phyloP scores from a whole-genome alignment of 83 land plant species.

The Isoetes engelmannii region DNA sequence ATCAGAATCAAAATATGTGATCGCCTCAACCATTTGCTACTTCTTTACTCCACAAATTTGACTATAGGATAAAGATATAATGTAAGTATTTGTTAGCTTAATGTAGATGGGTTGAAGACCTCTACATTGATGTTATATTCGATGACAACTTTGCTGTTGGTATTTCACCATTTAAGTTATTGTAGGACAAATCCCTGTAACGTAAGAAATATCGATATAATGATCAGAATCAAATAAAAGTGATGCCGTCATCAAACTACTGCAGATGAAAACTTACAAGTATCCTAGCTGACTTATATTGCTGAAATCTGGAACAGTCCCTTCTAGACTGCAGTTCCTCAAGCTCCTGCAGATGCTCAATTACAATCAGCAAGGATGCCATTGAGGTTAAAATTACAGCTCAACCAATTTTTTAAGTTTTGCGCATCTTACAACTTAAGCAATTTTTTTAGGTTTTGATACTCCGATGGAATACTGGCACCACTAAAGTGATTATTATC shows the following conservation, averaged over 20 bases:
- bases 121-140: conserved; percentile 62
- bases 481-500: conserved; percentile 56
- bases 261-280: conserved; percentile 38
- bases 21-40: too few species aligned
- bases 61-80: too few species aligned
- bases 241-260: not conserved
- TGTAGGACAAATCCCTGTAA: conserved; percentile 58
- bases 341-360: conserved; percentile 45
- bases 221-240: not conserved
- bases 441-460: conserved; percentile 36
- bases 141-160: conserved; percentile 33
- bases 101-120: too few species aligned
- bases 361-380: not conserved
- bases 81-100: too few species aligned
- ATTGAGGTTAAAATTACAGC: not conserved
- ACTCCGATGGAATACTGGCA: conserved; percentile 39
- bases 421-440: conserved; percentile 47
- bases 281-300: conserved; percentile 40
- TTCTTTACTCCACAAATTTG: too few species aligned
- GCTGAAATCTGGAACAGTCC: conserved; percentile 50
- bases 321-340: conserved; percentile 57
- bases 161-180: conserved; percentile 48
- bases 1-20: too few species aligned
- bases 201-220: not conserved
- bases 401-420: too few species aligned